Evolutionary conservation across 2,329 filamentous ascomycete species (phyloP).

Genomic region (Elsinoe ampelina): DNA sequence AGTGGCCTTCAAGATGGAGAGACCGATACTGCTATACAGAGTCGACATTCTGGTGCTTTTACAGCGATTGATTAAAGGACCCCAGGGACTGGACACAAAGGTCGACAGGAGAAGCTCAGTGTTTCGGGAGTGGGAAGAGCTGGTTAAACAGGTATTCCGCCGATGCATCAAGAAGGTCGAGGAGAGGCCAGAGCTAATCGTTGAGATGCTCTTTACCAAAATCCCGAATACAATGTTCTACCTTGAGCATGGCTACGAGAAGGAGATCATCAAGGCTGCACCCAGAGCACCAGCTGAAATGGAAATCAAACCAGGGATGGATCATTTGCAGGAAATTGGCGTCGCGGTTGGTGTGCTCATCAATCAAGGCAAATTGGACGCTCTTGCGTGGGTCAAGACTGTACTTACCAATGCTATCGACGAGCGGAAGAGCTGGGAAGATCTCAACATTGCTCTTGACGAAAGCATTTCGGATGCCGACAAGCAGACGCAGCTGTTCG

Average conservation of each 20-base stretch:
- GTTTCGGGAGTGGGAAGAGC: constrained; percentile 84
- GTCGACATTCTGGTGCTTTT: constrained; percentile 85
- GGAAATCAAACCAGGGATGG: constrained; percentile 65
- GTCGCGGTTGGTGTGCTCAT: constrained; percentile 72
- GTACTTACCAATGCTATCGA: constrained; percentile 57
- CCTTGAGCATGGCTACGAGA: constrained; percentile 83
- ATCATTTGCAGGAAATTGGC: constrained; percentile 57
- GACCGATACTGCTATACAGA: constrained; percentile 78
- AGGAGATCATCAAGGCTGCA: constrained; percentile 57
- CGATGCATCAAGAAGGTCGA: constrained; percentile 77
- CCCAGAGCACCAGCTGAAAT: constrained; percentile 68
- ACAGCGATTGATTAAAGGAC: constrained; percentile 85
- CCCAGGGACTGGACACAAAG: constrained; percentile 58
- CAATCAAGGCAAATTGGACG: constrained; percentile 66
- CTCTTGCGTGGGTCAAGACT: constrained; percentile 73
- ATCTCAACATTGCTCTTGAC: constrained; percentile 50
- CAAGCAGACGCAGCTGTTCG: constrained; percentile 17
- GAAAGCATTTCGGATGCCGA: constrained; percentile 14
- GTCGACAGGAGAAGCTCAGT: constrained; percentile 27
- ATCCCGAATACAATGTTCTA: constrained; percentile 73
- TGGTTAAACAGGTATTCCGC: constrained; percentile 74
- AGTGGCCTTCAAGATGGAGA: constrained; percentile 87
- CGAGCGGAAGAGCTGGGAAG: constrained; percentile 70
- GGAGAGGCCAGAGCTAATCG: constrained; percentile 66
- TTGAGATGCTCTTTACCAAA: constrained; percentile 94